A percentile compares a stretch with the other conserved stretches of the same genome.
Evolutionary conservation across 208 protist genomes (phyloP).

Genomic region (Trypanosoma boissoni): DNA sequence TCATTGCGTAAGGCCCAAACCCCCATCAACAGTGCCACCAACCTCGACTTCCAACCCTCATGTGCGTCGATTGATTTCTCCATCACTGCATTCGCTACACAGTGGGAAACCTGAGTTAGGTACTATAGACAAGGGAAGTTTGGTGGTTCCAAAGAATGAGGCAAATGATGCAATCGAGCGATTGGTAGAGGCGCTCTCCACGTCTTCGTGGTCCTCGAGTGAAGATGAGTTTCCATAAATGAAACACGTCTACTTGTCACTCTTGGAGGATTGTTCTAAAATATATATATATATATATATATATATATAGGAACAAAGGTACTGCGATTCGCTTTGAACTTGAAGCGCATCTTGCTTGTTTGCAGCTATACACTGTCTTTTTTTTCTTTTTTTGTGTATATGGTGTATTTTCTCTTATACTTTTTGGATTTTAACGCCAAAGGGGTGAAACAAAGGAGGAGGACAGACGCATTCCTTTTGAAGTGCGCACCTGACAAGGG

Average conservation of each 20-base stretch:
- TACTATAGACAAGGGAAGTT: too few species aligned
- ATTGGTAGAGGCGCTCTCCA: constrained; percentile 58
- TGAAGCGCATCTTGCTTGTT: constrained; percentile 2
- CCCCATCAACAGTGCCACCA: too few species aligned
- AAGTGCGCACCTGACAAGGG: too few species aligned
- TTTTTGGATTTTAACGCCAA: constrained; percentile 5
- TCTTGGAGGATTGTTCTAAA: not conserved
- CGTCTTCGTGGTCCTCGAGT: constrained; percentile 60
- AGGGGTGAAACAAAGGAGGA: not conserved
- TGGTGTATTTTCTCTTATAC: not conserved
- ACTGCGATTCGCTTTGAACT: too few species aligned
- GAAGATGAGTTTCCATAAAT: constrained; percentile 1
- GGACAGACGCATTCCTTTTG: too few species aligned
- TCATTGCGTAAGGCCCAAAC: too few species aligned
- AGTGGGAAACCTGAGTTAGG: too few species aligned
- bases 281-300: not conserved
- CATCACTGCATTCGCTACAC: too few species aligned
- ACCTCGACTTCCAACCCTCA: too few species aligned
- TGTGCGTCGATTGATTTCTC: too few species aligned
- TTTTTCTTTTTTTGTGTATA: constrained; percentile 9
- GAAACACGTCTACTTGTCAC: not conserved
- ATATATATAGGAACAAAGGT: too few species aligned
- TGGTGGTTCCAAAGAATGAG: not conserved
- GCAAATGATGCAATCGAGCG: constrained; percentile 21
- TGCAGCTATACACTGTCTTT: constrained; percentile 7